phyloP scores from a whole-genome alignment of 176 grass and related monocot species.

The Oryza meyeriana region DNA sequence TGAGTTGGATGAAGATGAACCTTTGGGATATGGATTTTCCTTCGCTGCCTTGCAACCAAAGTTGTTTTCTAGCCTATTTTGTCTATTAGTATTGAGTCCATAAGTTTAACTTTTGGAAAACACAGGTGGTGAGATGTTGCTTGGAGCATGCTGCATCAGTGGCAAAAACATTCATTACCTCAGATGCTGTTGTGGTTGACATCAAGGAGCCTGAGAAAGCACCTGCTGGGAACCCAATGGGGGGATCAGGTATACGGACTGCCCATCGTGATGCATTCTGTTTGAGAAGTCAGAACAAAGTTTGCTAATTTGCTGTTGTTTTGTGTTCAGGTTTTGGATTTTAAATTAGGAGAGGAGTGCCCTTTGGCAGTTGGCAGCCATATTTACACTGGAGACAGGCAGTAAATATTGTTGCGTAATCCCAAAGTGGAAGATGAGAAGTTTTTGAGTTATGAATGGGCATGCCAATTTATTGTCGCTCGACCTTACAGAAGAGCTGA shows the following conservation, averaged over 20 bases:
- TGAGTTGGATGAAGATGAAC: not conserved
- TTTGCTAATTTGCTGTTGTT: not conserved
- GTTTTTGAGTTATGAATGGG: not conserved
- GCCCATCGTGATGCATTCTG: not conserved
- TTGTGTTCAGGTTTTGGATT: slow-evolving; percentile 57
- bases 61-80: not conserved
- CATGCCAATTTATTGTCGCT: not conserved
- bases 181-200: slow-evolving; percentile 84
- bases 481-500: not conserved
- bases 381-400: not conserved
- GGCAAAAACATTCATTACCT: slow-evolving; percentile 83
- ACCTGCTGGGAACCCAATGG: slow-evolving; percentile 69
- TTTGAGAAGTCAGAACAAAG: not conserved
- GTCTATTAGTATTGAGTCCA: not conserved
- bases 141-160: slow-evolving; percentile 89
- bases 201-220: slow-evolving; percentile 66
- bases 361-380: not conserved
- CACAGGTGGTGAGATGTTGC: slow-evolving; percentile 93
- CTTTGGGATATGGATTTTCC: not conserved
- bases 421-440: not conserved
- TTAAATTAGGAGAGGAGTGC: slow-evolving; percentile 6
- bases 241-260: slow-evolving; percentile 56
- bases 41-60: not conserved
- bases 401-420: not conserved
- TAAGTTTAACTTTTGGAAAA: not conserved